Conservation (phyloP, 2,329 filamentous ascomycete genomes). For the Fonsecaea monophora region DNA sequence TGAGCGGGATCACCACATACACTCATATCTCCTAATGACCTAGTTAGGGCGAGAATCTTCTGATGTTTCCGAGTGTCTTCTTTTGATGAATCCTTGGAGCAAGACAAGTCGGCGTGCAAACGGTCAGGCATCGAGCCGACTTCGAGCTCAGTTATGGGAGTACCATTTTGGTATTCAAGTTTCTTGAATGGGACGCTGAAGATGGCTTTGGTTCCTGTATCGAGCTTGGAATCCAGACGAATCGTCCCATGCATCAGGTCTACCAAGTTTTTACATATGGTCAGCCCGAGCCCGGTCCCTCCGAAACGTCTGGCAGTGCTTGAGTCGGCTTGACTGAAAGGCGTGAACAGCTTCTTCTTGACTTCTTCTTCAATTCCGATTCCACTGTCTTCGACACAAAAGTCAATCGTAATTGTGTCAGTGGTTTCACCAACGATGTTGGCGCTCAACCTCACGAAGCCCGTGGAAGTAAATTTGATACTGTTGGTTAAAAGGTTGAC, state of each 20-base stretch:
- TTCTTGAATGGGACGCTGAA: conserved; percentile 82
- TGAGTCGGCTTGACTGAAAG: conserved; percentile 81
- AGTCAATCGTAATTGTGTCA: conserved; percentile 71
- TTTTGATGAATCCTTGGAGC: conserved; percentile 37
- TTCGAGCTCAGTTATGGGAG: conserved; percentile 62
- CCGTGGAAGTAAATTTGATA: conserved; percentile 75
- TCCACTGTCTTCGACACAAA: conserved; percentile 77
- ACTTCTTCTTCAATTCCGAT: conserved; percentile 84
- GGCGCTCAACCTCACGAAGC: conserved; percentile 71
- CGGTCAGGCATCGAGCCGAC: conserved; percentile 58
- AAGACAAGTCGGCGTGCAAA: conserved; percentile 52
- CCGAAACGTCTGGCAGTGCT: conserved; percentile 80
- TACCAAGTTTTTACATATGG: conserved; percentile 80
- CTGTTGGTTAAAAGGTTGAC: conserved; percentile 79
- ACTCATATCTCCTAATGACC: conserved; percentile 37
- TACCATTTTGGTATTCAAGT: conserved; percentile 59
- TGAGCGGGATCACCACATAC: conserved; percentile 39
- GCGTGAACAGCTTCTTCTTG: conserved; percentile 74
- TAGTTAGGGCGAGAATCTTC: neutral
- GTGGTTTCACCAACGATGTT: conserved; percentile 67
- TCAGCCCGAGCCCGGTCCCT: conserved; percentile 77
- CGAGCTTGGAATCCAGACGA: conserved; percentile 69
- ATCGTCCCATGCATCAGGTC: conserved; percentile 82
- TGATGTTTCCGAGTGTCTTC: conserved; percentile 17
- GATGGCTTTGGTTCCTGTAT: conserved; percentile 73